Percentiles rank a stretch among this genome's conserved stretches.
These are phyloP conservation scores for Kuraishia cidri DNA, from an alignment of 805 yeast genomes.

Conservation along the genomic window DNA sequence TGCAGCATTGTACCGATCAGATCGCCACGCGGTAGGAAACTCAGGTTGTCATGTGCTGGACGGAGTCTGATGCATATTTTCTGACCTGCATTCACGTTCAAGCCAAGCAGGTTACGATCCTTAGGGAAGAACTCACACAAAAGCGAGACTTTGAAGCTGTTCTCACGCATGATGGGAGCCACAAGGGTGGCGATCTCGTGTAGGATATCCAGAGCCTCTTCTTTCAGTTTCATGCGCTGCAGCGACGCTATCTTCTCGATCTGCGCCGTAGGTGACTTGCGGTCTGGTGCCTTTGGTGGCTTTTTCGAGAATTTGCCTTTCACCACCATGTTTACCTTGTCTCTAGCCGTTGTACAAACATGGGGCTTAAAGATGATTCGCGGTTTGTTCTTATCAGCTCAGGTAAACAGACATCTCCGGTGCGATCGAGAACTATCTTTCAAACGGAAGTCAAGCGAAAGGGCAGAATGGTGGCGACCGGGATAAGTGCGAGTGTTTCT, in stretches of 20 bases:
- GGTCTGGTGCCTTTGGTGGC: constrained; percentile 7
- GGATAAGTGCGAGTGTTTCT: too few relatives aligned
- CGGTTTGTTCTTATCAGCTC: too few relatives aligned
- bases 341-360: too few relatives aligned
- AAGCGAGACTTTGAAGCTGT: constrained; percentile 54
- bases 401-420: too few relatives aligned
- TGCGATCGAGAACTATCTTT: too few relatives aligned
- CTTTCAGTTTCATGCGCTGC: constrained; percentile 30
- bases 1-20: constrained; percentile 81
- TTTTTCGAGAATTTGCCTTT: constrained; percentile 10
- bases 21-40: constrained; percentile 55
- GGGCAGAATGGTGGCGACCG: too few relatives aligned
- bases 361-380: too few relatives aligned
- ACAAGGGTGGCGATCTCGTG: constrained; percentile 63
- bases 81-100: constrained; percentile 73
- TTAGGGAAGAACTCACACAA: constrained; percentile 81
- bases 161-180: constrained; percentile 69
- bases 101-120: constrained; percentile 55
- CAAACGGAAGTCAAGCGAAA: too few relatives aligned
- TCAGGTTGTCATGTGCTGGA: constrained; percentile 36
- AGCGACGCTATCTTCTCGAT: constrained; percentile 32
- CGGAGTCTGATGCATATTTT: constrained; percentile 69
- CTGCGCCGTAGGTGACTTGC: constrained; percentile 21
- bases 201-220: constrained; percentile 47
- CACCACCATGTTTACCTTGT: constrained; percentile 13